phyloP scores from a whole-genome alignment of 2,329 filamentous ascomycete species.

The Ambrosiella cleistominuta region DNA sequence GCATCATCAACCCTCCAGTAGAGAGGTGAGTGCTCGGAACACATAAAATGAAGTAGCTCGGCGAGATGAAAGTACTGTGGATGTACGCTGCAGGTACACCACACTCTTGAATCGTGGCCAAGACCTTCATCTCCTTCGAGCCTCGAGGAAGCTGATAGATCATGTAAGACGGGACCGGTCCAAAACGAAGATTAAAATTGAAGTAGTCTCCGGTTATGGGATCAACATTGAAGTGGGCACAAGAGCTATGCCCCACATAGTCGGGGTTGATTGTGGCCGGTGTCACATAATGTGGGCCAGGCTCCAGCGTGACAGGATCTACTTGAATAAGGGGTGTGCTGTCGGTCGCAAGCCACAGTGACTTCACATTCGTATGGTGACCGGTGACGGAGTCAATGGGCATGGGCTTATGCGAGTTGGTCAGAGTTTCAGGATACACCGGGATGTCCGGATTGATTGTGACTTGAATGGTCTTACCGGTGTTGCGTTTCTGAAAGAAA shows the following conservation, averaged over 20 bases:
- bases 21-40: slow-evolving; percentile 49
- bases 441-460: slow-evolving; percentile 49
- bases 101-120: slow-evolving; percentile 43
- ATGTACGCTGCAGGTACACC: slow-evolving; percentile 48
- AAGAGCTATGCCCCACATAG: slow-evolving; percentile 48
- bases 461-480: slow-evolving; percentile 44
- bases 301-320: slow-evolving; percentile 55
- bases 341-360: slow-evolving; percentile 42
- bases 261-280: slow-evolving; percentile 49
- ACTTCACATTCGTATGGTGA: slow-evolving; percentile 24
- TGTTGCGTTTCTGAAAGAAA: slow-evolving; percentile 28
- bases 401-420: slow-evolving; percentile 18
- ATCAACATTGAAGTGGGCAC: slow-evolving; percentile 55
- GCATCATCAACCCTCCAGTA: slow-evolving; percentile 38
- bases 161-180: slow-evolving; percentile 41
- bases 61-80: slow-evolving; percentile 64
- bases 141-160: slow-evolving; percentile 46
- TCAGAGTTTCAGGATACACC: slow-evolving; percentile 20
- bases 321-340: slow-evolving; percentile 39
- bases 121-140: slow-evolving; percentile 48
- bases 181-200: slow-evolving; percentile 64
- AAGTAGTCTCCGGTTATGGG: slow-evolving; percentile 56
- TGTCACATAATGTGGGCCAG: slow-evolving; percentile 36
- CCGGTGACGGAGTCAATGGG: slow-evolving; percentile 16
- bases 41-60: slow-evolving; percentile 54